phyloP scores from a whole-genome alignment of 1,139 yeast species.

The Pichia sp. region DNA sequence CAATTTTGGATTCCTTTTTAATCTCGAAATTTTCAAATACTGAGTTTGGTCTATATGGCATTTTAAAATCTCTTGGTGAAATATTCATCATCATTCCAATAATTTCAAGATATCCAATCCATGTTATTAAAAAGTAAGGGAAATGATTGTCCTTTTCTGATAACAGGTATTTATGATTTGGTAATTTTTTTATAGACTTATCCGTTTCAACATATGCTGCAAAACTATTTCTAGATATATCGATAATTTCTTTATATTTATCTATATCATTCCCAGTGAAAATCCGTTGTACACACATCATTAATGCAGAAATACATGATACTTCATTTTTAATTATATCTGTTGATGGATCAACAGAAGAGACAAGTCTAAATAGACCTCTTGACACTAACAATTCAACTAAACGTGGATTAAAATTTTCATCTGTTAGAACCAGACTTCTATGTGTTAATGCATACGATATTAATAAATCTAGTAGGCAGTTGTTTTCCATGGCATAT shows the following conservation, averaged over 20 bases:
- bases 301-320: constrained; percentile 10
- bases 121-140: constrained; percentile 10
- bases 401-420: constrained; percentile 9
- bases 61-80: constrained; percentile 8
- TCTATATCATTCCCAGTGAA: constrained; percentile 9
- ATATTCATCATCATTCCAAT: constrained; percentile 15
- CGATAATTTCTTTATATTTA: constrained; percentile 11
- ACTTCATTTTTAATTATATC: constrained; percentile 7
- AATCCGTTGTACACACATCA: constrained; percentile 12
- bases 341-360: neutral
- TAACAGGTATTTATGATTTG: constrained; percentile 9
- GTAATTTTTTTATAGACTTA: neutral
- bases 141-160: constrained; percentile 9
- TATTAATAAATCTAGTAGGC: constrained; percentile 11
- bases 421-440: constrained; percentile 12
- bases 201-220: constrained; percentile 4
- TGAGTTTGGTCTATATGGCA: constrained; percentile 10
- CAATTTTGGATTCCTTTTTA: constrained; percentile 10
- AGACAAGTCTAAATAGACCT: constrained; percentile 7
- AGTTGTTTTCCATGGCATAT: constrained; percentile 10
- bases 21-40: constrained; percentile 8
- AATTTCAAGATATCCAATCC: constrained; percentile 17
- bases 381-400: constrained; percentile 11
- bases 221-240: constrained; percentile 11
- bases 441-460: constrained; percentile 15